Evolutionary conservation across 1,284 basidiomycete genomes (phyloP).

Genomic region (Serendipita sp.): DNA sequence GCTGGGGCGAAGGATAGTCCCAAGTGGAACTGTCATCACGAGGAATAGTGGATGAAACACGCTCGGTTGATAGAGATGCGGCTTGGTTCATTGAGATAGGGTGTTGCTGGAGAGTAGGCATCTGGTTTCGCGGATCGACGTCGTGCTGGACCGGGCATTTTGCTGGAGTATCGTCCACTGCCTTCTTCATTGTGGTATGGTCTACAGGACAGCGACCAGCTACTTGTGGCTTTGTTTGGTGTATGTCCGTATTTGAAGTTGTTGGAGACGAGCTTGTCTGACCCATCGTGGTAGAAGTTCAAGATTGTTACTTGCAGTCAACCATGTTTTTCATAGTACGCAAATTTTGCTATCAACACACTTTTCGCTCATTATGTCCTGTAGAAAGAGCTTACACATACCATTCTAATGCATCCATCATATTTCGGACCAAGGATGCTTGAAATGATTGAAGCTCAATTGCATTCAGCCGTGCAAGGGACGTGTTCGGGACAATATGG

Average conservation of each 20-base stretch:
- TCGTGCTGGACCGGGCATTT: slow-evolving; percentile 37
- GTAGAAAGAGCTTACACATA: slow-evolving; percentile 89
- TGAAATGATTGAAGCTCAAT: slow-evolving; percentile 82
- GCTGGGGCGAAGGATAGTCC: slow-evolving; percentile 98
- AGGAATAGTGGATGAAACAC: slow-evolving; percentile 76
- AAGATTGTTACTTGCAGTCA: background rate
- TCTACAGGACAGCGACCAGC: slow-evolving; percentile 31
- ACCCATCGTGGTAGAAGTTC: slow-evolving; percentile 9
- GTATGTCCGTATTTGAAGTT: slow-evolving; percentile 29
- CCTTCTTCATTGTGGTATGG: slow-evolving; percentile 19
- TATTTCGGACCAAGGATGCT: slow-evolving; percentile 96
- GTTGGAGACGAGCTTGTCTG: slow-evolving; percentile 16
- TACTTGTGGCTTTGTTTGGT: slow-evolving; percentile 17
- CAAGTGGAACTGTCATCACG: slow-evolving; percentile 49
- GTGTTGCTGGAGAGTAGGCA: slow-evolving; percentile 67
- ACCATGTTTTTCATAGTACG: slow-evolving; percentile 10
- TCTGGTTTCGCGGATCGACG: slow-evolving; percentile 79
- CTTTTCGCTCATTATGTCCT: slow-evolving; percentile 6
- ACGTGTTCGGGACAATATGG: slow-evolving; percentile 93
- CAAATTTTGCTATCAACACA: background rate
- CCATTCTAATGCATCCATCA: slow-evolving; percentile 90
- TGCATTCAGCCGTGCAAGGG: slow-evolving; percentile 93
- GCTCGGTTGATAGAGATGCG: slow-evolving; percentile 54
- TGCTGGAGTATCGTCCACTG: slow-evolving; percentile 15
- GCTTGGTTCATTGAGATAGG: slow-evolving; percentile 45